A percentile compares a stretch with the other conserved stretches of the same genome.
Evolutionary conservation across 1,284 basidiomycete species (phyloP).

Genomic region (Neolentinus lepideus): DNA sequence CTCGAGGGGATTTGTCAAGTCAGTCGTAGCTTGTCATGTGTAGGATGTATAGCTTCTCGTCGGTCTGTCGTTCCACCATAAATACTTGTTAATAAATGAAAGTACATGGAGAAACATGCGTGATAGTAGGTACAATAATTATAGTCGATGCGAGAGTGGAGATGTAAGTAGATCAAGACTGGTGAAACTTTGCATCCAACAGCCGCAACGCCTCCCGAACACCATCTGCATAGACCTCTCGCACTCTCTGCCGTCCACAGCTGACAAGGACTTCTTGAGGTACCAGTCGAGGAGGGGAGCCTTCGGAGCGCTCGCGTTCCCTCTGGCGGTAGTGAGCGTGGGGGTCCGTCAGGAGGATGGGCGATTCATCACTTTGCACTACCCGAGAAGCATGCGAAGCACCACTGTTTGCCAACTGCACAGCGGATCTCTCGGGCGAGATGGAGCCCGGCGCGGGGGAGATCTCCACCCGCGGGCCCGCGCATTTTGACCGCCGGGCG

Average conservation of each 20-base stretch:
- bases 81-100: not conserved
- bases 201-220: constrained; percentile 75
- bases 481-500: constrained; percentile 73
- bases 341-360: constrained; percentile 41
- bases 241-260: constrained; percentile 53
- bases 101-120: constrained; percentile 3
- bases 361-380: constrained; percentile 11
- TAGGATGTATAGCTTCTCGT: not conserved
- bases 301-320: constrained; percentile 28
- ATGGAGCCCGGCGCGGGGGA: constrained; percentile 47
- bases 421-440: constrained; percentile 34
- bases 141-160: constrained; percentile 4
- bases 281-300: constrained; percentile 44
- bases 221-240: constrained; percentile 71
- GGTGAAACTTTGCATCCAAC: constrained; percentile 63
- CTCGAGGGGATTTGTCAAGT: not conserved
- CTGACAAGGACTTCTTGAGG: constrained; percentile 53
- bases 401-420: constrained; percentile 18
- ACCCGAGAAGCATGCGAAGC: not conserved
- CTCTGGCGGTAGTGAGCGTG: constrained; percentile 44
- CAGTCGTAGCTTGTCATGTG: not conserved
- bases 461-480: constrained; percentile 63
- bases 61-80: not conserved
- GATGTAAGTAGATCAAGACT: constrained; percentile 12
- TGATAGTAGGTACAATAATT: constrained; percentile 3